Base-by-base conservation (phyloP, 257 asterid species). In the Nicotiana tabacum region DNA sequence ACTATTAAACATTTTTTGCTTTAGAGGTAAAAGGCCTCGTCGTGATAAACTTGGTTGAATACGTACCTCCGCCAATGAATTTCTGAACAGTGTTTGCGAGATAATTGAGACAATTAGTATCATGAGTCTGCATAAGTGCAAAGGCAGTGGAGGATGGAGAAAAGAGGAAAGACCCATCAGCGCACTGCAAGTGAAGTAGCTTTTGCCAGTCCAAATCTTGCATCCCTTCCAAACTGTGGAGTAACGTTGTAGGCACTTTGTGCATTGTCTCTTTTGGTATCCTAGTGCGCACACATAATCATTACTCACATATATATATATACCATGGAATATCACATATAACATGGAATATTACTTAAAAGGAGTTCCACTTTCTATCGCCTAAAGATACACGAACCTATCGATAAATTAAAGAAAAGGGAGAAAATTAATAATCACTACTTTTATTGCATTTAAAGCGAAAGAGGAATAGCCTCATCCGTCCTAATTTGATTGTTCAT, bases 111-210 rank as follows among this genome's bases (percentile, higher is more conserved):
- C 95, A 95, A 43, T 91, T 88, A 7, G 35, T 53, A 80, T 95
- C 96, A 12, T 84, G 83, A 3, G 98, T 95, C 35, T 91, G 91
- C 66, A 91, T 92, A 81, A 93, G 89, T 0, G 98, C 99, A 79
- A 87, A 96, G 62, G 98, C 97, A 27, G 99, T 94, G 66, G 99
- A 89, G 61, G 99, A 89, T 53, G 98, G 99, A 13, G 99, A 95
- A 85, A 92, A 94, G n/a, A 95, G 90, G 27, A 95, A 92, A 0
- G 98, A 94, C 6, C 97, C 99, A 84, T 94, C 95, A 46, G 85
- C 62, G 68, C 84, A 89, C 82, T 90, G 94, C n/a, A 95, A 68
- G 10, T 80, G 65, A 57, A 95, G 82, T 32, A 94, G 91, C 86
- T 90, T 91, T 84, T 92, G 30, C 99, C 98, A 95, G 8, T 83